Percentiles rank a stretch among this genome's conserved stretches.
These are phyloP conservation scores for Phaeolepiota aurea DNA, from an alignment of 768 basidiomycete species.

Conservation along the genomic window DNA sequence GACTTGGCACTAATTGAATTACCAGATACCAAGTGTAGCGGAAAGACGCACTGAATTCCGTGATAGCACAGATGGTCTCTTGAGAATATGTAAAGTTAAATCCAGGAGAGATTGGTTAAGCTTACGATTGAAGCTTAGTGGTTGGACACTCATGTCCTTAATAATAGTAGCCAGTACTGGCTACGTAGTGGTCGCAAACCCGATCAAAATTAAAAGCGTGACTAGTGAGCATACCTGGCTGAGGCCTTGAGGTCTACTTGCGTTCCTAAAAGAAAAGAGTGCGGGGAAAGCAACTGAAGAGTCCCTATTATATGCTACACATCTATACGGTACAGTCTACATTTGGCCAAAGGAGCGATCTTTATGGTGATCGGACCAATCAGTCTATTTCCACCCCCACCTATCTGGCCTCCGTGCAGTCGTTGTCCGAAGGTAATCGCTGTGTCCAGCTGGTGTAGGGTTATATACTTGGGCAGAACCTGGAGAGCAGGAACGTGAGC, in stretches of 20 bases:
- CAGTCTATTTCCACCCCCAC: no score
- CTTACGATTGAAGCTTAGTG: conserved; percentile 23
- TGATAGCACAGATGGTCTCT: conserved; percentile 60
- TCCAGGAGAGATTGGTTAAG: background rate
- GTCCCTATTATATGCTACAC: no score
- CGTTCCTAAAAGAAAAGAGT: no score
- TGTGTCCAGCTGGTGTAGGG: background rate
- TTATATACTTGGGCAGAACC: conserved; percentile 22
- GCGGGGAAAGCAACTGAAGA: no score
- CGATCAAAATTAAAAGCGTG: background rate
- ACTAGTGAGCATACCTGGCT: no score
- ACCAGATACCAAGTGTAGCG: background rate
- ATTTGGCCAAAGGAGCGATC: no score
- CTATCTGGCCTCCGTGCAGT: no score
- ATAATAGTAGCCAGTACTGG: no score
- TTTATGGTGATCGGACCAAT: no score
- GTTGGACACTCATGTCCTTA: conserved; percentile 9
- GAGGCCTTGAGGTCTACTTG: no score
- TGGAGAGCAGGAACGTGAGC: conserved; percentile 5
- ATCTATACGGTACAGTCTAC: no score
- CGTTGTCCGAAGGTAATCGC: background rate
- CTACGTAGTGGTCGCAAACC: no score
- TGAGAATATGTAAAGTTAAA: conserved; percentile 2
- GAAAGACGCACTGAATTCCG: conserved; percentile 59
- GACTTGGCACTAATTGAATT: conserved; percentile 37